These are phyloP conservation scores for Raphanus raphanistrum DNA, from an alignment of 345 rosid genomes.

Conservation along the genomic window DNA sequence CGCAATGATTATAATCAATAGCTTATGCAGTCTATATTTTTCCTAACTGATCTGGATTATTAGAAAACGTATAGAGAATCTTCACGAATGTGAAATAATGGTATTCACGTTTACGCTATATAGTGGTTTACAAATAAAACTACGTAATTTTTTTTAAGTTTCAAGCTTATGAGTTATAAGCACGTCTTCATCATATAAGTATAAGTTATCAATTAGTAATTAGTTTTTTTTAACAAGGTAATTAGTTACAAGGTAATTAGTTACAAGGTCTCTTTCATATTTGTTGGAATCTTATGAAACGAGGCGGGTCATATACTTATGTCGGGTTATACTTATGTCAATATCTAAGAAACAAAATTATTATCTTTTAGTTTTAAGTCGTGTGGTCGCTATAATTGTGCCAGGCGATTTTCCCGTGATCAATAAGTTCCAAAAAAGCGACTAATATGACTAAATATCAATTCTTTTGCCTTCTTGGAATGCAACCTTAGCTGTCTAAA, in stretches of 20 bases:
- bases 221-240: background rate
- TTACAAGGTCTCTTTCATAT: conserved; percentile 28
- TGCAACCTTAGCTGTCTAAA: background rate
- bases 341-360: conserved; percentile 29
- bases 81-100: background rate
- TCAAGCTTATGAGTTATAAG: background rate
- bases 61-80: background rate
- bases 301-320: conserved; percentile 29
- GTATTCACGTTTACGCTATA: background rate
- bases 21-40: background rate
- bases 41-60: background rate
- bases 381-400: conserved; percentile 38
- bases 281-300: conserved; percentile 35
- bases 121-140: background rate
- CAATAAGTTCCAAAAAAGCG: conserved; percentile 9
- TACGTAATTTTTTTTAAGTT: background rate
- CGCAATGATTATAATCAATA: background rate
- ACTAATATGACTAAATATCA: background rate
- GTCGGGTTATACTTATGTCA: conserved; percentile 25
- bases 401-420: conserved; percentile 29
- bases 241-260: conserved; percentile 11
- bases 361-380: conserved; percentile 18
- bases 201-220: conserved; percentile 3
- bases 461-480: conserved; percentile 18
- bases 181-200: background rate